These are phyloP conservation scores for Rubroshorea leprosula DNA, from an alignment of 345 rosid genomes.

Conservation along the genomic window DNA sequence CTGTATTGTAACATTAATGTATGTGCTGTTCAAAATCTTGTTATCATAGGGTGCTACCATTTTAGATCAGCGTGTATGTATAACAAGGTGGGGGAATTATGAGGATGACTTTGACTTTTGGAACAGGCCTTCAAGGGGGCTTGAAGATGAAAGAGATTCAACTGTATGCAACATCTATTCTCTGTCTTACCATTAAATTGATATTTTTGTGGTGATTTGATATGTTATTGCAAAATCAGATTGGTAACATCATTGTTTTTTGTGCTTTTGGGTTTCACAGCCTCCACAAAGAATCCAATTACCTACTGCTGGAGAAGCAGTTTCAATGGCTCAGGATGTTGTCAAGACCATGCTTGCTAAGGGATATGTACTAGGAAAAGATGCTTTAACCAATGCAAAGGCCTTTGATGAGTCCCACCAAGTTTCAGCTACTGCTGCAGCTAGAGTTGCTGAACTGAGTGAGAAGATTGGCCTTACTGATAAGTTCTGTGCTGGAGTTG, in stretches of 20 bases:
- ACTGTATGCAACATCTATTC: constrained; percentile 32
- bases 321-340: constrained; percentile 59
- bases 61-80: constrained; percentile 68
- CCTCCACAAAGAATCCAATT: constrained; percentile 31
- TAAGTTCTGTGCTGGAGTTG: constrained; percentile 60
- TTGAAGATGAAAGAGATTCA: constrained; percentile 39
- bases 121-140: constrained; percentile 32
- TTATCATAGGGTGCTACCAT: constrained; percentile 67
- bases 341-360: constrained; percentile 61
- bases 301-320: constrained; percentile 63
- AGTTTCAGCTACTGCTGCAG: constrained; percentile 65
- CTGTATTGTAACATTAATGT: not conserved
- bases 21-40: not conserved
- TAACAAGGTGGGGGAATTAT: constrained; percentile 63
- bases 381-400: constrained; percentile 62
- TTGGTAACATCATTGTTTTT: not conserved
- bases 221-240: constrained; percentile 1
- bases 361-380: constrained; percentile 70
- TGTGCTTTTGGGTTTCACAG: constrained; percentile 15
- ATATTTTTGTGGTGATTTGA: not conserved
- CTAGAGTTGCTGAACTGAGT: constrained; percentile 56
- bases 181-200: constrained; percentile 3
- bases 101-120: constrained; percentile 55
- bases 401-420: constrained; percentile 68
- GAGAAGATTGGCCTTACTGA: constrained; percentile 63